Base-by-base conservation (phyloP, 2,329 filamentous ascomycete genomes). In the Botrytis squamosa region DNA sequence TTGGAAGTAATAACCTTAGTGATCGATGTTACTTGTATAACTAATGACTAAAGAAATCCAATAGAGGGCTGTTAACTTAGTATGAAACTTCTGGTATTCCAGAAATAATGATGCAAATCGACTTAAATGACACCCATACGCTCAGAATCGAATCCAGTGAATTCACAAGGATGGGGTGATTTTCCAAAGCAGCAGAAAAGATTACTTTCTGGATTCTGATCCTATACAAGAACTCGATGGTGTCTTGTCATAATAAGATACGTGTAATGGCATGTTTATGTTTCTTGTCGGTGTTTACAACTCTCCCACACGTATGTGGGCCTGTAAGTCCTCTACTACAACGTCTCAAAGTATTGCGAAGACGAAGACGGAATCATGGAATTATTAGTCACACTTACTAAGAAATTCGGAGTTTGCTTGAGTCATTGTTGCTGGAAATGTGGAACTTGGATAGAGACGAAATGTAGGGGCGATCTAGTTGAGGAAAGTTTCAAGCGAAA, bases 11-110 rank as follows among this genome's bases (percentile, higher is more conserved):
- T 14, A 52, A 52, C 9, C 22, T 52, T n/a, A 52, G 49, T 3
- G 4, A n/a, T 14, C 10, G 10, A n/a, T 52, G 10, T 20, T 12
- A 12, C 22, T 52, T 25, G 25, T 14, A 52, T 0, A 14, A 0
- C 6, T n/a, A 3, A 52, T 52, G 49, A 52, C 49, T 14, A 14
- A 14, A 6, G 14, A 25, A 8, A n/a, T 25, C 10, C 12, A 14
- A 52, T 5, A n/a, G 25, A 55, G n/a, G 5, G 52, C 3, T 57
- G 52, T 18, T 8, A 57, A 5, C 14, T 33, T 16, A 14, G 12
- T 18, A 3, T 16, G 5, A 3, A 14, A 29, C 5, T 29, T 29
- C 5, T 29, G n/a, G 2, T 57, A 29, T 3, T 29, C 52, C 5
- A 18, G 14, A 57, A 33, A 36, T 5, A 10, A 8, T 60, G 18